Evolutionary conservation across 495 filamentous ascomycete species (phyloP), one percentile per base, ranked within the genome.

Genomic region (Penicillium fimorum): DNA sequence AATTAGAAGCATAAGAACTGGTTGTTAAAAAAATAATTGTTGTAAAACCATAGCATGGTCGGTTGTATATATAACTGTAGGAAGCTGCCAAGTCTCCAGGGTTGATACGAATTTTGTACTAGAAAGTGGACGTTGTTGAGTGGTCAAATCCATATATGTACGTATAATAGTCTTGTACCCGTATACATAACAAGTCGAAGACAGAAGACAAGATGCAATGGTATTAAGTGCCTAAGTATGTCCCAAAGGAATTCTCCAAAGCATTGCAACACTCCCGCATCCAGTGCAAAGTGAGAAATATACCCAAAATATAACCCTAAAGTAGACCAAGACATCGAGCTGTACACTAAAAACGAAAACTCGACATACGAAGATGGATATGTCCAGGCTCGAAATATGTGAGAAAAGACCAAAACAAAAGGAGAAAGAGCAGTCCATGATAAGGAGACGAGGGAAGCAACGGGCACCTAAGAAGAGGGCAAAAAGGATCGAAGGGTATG

Each of bases 361-460:
- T 24, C 43, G 45, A 56, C 52, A 60, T 57, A 62, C 43, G 56
- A 41, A 46, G 57, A 55, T 57, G 49, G 40, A 57, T 63, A 68
- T 68, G 57, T 65, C 59, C 65, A 65, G 53, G 56, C 53, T 63
- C 53, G 33, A 61, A 37, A 65, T 56, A 20, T 61, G 48, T 56
- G 38, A 45, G 32, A 18, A 53, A 58, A 20, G 53, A 45, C 17
- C 24, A 45, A 20, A 42, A 37, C 46, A 38, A 30, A 42, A 50
- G 43, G 43, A 29, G 24, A 53, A 44, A 47, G 48, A 40, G 15
- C 35, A 51, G 33, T 35, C 41, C 50, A 54, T 45, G 13, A 9
- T 37, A 46, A 40, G 10, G 27, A 47, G 51, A 29, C 25, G 25
- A 56, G 40, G 43, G 40, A 46, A n/a, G 17, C 35, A 17, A 15